These are phyloP conservation scores for Vanrija humicola DNA, from an alignment of 1,284 basidiomycete species.

Conservation along the genomic window DNA sequence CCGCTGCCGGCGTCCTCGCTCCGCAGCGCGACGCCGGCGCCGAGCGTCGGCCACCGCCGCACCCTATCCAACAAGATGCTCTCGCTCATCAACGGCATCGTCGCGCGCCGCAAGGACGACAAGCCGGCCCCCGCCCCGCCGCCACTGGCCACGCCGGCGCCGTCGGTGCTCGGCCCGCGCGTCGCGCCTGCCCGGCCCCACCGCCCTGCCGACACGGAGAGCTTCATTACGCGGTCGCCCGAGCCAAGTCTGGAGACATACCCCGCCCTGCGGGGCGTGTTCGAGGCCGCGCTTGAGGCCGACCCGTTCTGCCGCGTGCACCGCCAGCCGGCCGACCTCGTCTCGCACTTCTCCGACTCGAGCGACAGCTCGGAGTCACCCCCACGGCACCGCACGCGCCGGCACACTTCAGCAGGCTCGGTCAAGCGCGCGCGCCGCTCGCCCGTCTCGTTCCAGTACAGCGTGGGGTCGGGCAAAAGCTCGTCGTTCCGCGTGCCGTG, in stretches of 20 bases:
- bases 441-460: no score
- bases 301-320: no score
- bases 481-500: no score
- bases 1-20: not conserved
- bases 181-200: conserved; percentile 23
- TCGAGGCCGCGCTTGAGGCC: no score
- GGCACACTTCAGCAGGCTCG: no score
- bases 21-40: not conserved
- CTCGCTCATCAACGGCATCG: conserved; percentile 17
- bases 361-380: conserved; percentile 1
- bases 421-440: no score
- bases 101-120: conserved; percentile 2
- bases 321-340: not conserved
- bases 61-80: conserved; percentile 28
- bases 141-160: not conserved
- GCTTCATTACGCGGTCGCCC: conserved; percentile 11
- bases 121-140: not conserved
- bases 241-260: no score
- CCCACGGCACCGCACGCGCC: no score
- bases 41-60: conserved; percentile 13
- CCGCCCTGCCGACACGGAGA: conserved; percentile 29
- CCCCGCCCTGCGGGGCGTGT: no score
- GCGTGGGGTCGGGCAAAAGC: no score
- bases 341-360: conserved; percentile 15
- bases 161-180: not conserved